Evolutionary conservation across 2,329 filamentous ascomycete genomes (phyloP).

Genomic region (Alternaria sp.): DNA sequence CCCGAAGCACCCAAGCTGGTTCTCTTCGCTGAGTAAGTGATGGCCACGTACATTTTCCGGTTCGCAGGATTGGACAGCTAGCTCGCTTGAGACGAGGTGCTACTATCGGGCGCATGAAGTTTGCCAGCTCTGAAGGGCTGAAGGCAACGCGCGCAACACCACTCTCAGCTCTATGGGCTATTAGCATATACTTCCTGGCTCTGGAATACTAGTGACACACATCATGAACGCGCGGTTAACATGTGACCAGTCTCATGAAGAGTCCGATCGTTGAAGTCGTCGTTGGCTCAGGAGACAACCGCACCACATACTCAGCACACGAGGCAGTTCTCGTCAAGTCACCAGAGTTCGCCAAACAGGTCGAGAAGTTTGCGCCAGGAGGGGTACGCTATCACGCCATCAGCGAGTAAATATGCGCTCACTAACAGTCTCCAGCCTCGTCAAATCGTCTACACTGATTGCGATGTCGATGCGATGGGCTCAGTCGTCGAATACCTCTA

Average conservation of each 20-base stretch:
- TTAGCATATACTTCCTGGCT: not conserved
- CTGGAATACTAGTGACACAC: not conserved
- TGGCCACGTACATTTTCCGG: not conserved
- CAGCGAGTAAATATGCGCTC: not conserved
- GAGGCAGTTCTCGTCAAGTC: conserved; percentile 77
- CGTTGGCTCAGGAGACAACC: conserved; percentile 59
- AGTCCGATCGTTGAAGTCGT: conserved; percentile 57
- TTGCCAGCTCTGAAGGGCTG: not conserved
- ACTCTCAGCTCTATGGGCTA: not conserved
- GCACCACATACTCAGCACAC: conserved; percentile 76
- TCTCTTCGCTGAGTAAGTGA: conserved; percentile 55
- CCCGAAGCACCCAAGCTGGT: conserved; percentile 49
- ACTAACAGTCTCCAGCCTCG: conserved; percentile 57
- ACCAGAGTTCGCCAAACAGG: conserved; percentile 73
- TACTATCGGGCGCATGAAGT: not conserved
- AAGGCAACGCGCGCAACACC: not conserved
- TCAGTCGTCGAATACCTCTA: conserved; percentile 86
- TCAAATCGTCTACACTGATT: conserved; percentile 70
- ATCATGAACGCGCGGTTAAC: conserved; percentile 18
- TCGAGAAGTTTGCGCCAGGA: conserved; percentile 66
- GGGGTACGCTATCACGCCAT: conserved; percentile 57
- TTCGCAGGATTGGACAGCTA: not conserved
- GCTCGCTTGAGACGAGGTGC: not conserved
- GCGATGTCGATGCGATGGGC: conserved; percentile 75
- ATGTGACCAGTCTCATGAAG: conserved; percentile 52